Evolutionary conservation across 495 filamentous ascomycete genomes (phyloP), one percentile per base, ranked within the genome.

Genomic region (Trichocladium antarcticum): DNA sequence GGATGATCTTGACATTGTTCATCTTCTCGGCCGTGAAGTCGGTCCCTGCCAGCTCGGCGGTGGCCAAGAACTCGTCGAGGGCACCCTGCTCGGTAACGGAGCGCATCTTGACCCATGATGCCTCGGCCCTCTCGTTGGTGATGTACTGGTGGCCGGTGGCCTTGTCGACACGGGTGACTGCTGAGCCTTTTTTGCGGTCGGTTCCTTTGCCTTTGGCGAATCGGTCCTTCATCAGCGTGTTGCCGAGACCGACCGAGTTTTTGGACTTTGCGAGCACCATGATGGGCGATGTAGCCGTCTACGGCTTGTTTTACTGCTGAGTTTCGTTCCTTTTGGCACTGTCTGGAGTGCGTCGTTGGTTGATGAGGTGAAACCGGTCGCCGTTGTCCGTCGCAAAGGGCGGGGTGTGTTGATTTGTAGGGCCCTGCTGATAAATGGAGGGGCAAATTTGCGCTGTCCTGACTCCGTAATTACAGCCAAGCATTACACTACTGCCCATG

Each of bases 11-110:
- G 64, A 97, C 84, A 63, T 90, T 95, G 66, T 87, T 95, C 78
- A 93, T 85, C 74, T 96, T 95, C 75, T 99, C 92, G 31, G 93
- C 93, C 6, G 92, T 95, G 65, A 99, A 99, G 62, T 99, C 93
- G 49, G 93, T 99, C 40, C 88, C 89, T 16, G 93, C 93, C 55
- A 99, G 74, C 68, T 97, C 89, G 54, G 90, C 90, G 22, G 90
- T 96, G 12, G 74, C 74, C 50, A 75, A 55, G 60, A 77, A 74
- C 59, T 80, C 78, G 68, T 98, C 92, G 43, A 98, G 79, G 32
- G 90, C 88, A 48, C 81, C 90, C 70, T 99, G 93, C 73, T 97
- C 90, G 20, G 93, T 99, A 56, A 97, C 84, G 69, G 85, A 90
- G 67, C 89, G 87, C 90, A 98, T 96, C 74, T 96, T 97, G 58